Percentiles rank a stretch among this genome's conserved stretches.
These are phyloP conservation scores for Citrus maxima DNA, from an alignment of 345 rosid genomes.

Conservation along the genomic window DNA sequence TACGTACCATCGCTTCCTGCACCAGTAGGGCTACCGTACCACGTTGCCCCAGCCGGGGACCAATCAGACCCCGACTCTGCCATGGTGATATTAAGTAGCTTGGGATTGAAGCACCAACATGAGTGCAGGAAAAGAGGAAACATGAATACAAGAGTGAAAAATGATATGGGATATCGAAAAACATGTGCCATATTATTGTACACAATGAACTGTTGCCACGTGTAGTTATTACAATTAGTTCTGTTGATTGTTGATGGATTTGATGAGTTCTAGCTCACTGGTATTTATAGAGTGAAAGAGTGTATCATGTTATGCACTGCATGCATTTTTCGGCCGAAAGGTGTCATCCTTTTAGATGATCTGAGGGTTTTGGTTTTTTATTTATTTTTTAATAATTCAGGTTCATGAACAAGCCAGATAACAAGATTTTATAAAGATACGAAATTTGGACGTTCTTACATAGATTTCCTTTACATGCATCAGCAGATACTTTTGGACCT, in stretches of 20 bases:
- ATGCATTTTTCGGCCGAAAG: background rate
- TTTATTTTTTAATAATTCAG: too few relatives aligned
- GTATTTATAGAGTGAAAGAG: background rate
- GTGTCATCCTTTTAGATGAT: background rate
- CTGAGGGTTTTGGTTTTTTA: background rate
- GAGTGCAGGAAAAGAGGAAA: slow-evolving; percentile 4
- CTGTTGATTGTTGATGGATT: background rate
- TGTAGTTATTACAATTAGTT: background rate
- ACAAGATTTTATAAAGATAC: background rate
- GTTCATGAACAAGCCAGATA: background rate
- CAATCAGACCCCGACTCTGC: slow-evolving; percentile 16
- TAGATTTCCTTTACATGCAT: background rate
- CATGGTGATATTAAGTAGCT: slow-evolving; percentile 26
- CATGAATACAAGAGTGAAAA: background rate
- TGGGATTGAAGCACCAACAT: slow-evolving; percentile 39
- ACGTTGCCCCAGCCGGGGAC: slow-evolving; percentile 52
- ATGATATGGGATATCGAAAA: background rate
- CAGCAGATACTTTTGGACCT: slow-evolving; percentile 1
- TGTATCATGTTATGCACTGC: background rate
- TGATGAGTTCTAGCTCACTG: background rate
- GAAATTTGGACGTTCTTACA: background rate
- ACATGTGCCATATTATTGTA: background rate
- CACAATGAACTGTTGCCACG: background rate
- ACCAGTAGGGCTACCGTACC: slow-evolving; percentile 57
- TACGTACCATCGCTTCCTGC: slow-evolving; percentile 45